Conservation (phyloP, 176 grass and related monocot species). For the Triticum aestivum region DNA sequence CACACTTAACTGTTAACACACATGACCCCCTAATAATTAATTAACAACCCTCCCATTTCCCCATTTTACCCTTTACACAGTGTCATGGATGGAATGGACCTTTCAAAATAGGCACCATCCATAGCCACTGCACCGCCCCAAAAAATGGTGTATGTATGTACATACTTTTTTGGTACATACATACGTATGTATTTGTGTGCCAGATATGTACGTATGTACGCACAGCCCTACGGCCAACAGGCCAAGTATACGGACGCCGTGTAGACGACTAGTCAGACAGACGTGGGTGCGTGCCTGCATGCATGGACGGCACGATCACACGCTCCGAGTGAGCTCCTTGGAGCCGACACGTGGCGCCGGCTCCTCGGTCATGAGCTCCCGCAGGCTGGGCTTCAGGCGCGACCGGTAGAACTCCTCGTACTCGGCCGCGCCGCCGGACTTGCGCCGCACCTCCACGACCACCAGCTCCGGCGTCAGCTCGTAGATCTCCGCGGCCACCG, state of each 20-base stretch:
- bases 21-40: neutral
- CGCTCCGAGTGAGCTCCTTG: slow-evolving; percentile 25
- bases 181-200: neutral
- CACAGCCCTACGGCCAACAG: neutral
- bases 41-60: neutral
- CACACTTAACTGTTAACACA: neutral
- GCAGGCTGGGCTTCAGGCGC: slow-evolving; percentile 61
- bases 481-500: slow-evolving; percentile 76
- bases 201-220: neutral
- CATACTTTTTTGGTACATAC: neutral
- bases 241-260: neutral
- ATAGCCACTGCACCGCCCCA: neutral
- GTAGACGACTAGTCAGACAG: neutral
- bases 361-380: slow-evolving; percentile 39
- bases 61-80: neutral
- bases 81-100: slow-evolving; percentile 19
- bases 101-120: slow-evolving; percentile 15
- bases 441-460: slow-evolving; percentile 82
- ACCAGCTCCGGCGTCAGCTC: slow-evolving; percentile 79
- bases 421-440: slow-evolving; percentile 72
- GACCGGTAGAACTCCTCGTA: slow-evolving; percentile 82
- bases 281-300: slow-evolving; percentile 9
- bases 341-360: neutral
- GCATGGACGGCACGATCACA: slow-evolving; percentile 2
- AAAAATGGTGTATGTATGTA: neutral